Percentiles rank a stretch among this genome's conserved stretches.
These are phyloP conservation scores for Puccinia sorghi DNA, from an alignment of 1,284 basidiomycete species.

Conservation along the genomic window DNA sequence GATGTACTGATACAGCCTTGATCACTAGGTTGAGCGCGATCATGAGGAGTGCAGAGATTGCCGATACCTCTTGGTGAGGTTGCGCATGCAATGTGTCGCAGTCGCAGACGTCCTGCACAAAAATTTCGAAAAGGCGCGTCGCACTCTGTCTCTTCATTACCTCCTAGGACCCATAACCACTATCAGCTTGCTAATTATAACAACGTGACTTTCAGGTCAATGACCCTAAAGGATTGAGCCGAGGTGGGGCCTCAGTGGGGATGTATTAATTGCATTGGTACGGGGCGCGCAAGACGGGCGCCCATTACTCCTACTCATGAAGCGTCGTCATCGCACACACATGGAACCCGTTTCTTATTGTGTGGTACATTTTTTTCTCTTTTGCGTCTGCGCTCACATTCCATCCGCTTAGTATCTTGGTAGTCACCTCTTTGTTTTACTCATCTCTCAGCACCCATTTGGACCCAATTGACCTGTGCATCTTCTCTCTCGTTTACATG, in stretches of 20 bases:
- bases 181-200: background rate
- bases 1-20: too few species aligned
- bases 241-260: conserved; percentile 44
- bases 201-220: conserved; percentile 22
- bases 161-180: background rate
- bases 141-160: background rate
- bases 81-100: conserved; percentile 46
- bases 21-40: conserved; percentile 41
- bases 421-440: too few species aligned
- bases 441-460: too few species aligned
- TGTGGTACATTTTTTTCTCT: too few species aligned
- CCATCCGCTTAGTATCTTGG: too few species aligned
- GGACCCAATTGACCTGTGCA: too few species aligned
- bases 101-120: conserved; percentile 47
- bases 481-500: too few species aligned
- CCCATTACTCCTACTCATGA: too few species aligned
- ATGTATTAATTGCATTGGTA: conserved; percentile 28
- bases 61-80: conserved; percentile 30
- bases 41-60: conserved; percentile 48
- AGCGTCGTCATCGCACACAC: too few species aligned
- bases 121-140: conserved; percentile 43
- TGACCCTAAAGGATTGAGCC: conserved; percentile 46
- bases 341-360: too few species aligned
- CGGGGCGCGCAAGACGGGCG: too few species aligned
- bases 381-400: too few species aligned